Evolutionary conservation across 2,329 filamentous ascomycete genomes (phyloP).

Genomic region (Penicillium sp.): DNA sequence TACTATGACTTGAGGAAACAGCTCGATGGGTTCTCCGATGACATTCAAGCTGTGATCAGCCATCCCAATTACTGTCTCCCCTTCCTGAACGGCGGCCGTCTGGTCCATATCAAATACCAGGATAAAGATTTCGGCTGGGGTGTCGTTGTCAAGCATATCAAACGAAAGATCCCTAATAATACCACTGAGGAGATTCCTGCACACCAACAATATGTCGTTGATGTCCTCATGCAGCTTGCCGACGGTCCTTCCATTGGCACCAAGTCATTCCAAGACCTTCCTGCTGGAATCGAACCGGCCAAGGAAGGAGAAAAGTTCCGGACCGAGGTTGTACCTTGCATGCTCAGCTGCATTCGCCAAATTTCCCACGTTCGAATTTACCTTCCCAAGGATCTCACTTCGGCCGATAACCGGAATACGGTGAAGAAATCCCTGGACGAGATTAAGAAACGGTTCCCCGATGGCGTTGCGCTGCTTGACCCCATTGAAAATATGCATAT

Average conservation of each 20-base stretch:
- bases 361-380: slow-evolving; percentile 85
- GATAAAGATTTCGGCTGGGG: slow-evolving; percentile 94
- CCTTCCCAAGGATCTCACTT: slow-evolving; percentile 75
- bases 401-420: slow-evolving; percentile 69
- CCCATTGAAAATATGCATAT: slow-evolving; percentile 97
- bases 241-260: slow-evolving; percentile 57
- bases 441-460: slow-evolving; percentile 84
- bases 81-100: slow-evolving; percentile 83
- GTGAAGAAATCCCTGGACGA: slow-evolving; percentile 73
- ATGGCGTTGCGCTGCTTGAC: slow-evolving; percentile 86
- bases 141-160: slow-evolving; percentile 74
- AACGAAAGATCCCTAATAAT: slow-evolving; percentile 68
- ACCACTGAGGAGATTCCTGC: slow-evolving; percentile 69
- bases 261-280: slow-evolving; percentile 66
- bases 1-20: slow-evolving; percentile 91
- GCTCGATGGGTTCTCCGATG: slow-evolving; percentile 78
- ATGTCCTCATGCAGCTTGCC: slow-evolving; percentile 74
- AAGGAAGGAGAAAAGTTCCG: slow-evolving; percentile 67
- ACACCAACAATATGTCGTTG: slow-evolving; percentile 80
- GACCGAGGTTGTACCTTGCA: slow-evolving; percentile 82
- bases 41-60: slow-evolving; percentile 90
- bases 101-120: slow-evolving; percentile 81
- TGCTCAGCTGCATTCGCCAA: slow-evolving; percentile 82
- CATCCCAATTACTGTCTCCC: slow-evolving; percentile 84
- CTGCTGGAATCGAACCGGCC: slow-evolving; percentile 65